Conservation (phyloP, 352 stramenopile genomes). For the Phytophthora agathidicida region DNA sequence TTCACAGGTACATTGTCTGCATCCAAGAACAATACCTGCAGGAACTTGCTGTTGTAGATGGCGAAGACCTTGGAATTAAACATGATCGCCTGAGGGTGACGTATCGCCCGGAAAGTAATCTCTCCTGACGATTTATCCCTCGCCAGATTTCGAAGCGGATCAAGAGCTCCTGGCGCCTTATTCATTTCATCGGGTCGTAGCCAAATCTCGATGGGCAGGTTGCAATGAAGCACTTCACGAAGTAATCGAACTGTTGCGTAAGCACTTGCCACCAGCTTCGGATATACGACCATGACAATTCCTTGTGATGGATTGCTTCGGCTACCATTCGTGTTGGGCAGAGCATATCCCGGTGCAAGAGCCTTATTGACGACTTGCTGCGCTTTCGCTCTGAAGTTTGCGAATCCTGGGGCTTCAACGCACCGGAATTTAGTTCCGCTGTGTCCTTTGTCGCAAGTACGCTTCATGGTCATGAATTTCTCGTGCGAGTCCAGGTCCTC, state of each 20-base stretch:
- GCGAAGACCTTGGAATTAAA: conserved; percentile 61
- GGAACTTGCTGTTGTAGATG: conserved; percentile 48
- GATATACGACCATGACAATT: conserved; percentile 64
- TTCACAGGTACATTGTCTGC: conserved; percentile 54
- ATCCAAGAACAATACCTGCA: conserved; percentile 59
- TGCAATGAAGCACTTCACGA: conserved; percentile 36
- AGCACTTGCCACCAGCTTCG: conserved; percentile 42
- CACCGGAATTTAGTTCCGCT: conserved; percentile 37
- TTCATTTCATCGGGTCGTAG: conserved; percentile 44
- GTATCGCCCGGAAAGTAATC: conserved; percentile 34
- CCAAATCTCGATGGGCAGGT: conserved; percentile 63
- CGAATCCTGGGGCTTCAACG: conserved; percentile 42
- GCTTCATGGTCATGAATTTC: conserved; percentile 39
- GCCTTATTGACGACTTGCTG: conserved; percentile 15
- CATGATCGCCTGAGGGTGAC: conserved; percentile 21
- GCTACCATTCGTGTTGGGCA: conserved; percentile 7
- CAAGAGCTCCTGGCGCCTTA: conserved; percentile 13
- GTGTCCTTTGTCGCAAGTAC: conserved; percentile 29
- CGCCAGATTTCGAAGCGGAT: conserved; percentile 24
- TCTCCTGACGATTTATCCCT: conserved; percentile 15
- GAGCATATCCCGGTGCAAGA: conserved; percentile 3
- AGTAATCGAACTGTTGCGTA: conserved; percentile 35
- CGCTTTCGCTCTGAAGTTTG: conserved; percentile 37
- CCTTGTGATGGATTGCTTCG: conserved; percentile 11
- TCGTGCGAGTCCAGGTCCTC: conserved; percentile 25